A percentile compares a stretch with the other conserved stretches of the same genome.
Conservation (phyloP, 192 early-diverging fungal genomes). For the Linnemannia schmuckeri region DNA sequence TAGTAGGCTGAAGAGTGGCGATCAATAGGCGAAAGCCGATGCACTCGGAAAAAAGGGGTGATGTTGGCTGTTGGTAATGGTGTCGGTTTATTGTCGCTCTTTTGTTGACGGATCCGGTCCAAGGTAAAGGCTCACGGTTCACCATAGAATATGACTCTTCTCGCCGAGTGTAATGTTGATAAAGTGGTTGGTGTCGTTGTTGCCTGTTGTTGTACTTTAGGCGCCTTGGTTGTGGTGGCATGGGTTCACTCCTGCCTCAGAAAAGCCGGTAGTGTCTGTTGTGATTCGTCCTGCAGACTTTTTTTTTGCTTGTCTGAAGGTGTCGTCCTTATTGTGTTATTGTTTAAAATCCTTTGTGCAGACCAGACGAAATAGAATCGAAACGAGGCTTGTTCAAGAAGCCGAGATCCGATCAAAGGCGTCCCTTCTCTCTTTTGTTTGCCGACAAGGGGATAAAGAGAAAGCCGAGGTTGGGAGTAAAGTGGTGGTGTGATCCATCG, state of each 20-base stretch:
- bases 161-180: background rate
- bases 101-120: constrained; percentile 1
- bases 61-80: background rate
- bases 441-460: background rate
- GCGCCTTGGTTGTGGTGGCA: background rate
- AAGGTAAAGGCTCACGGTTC: background rate
- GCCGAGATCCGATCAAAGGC: too few species aligned
- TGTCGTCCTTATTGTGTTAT: background rate
- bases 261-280: background rate
- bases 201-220: background rate
- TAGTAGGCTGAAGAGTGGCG: background rate
- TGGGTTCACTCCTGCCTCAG: background rate
- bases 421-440: too few species aligned
- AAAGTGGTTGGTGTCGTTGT: background rate
- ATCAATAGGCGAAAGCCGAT: background rate
- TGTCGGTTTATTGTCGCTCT: background rate
- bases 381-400: too few species aligned
- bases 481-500: background rate
- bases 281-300: constrained; percentile 3
- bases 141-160: constrained; percentile 11
- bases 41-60: background rate
- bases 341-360: too few species aligned
- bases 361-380: too few species aligned
- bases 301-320: background rate
- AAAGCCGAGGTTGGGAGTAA: background rate